Base-by-base conservation (phyloP, 441 rosid genomes). In the Monsonia emarginata region DNA sequence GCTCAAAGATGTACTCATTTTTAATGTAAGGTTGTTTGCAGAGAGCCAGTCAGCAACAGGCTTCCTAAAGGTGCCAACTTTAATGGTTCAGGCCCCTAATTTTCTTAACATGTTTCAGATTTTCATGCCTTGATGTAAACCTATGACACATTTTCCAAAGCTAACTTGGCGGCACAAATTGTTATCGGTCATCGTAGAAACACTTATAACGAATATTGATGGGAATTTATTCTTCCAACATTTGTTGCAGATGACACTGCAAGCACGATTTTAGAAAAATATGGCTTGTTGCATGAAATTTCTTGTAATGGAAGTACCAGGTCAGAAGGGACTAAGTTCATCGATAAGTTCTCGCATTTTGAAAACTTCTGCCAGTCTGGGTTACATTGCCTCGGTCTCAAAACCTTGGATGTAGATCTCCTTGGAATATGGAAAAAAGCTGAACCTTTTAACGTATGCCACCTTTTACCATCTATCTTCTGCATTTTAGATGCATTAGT, bases 341-440 rank as follows among this genome's bases (percentile, higher is more conserved):
- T 69, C 10, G 75, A 79, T 67, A 83, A 75, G 40, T 82, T 24
- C 78, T 69, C 80, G 18, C 83, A 82, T 30, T 88, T 87, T 67
- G 81, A 82, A 80, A 83, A 82, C 72, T 89, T 83, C 67, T 72
- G 83, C 67, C 50, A 46, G 76, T 84, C 94, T 63, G 98, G 91
- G 69, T 76, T 92, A 68, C 76, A 82, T 52, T 84, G 84, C 68
- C 88, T 89, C 56, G 83, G 79, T 70, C 85, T 92, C 69, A 70
- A 80, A 60, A 84, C 79, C 60, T 74, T 72, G 65, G 84, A 82
- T 76, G 80, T 74, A 36, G 72, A 82, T 82, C 63, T 89, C 59
- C 68, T 14, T 61, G 76, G 61, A 65, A 79, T 83, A 62, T 92
- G 96, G 98, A 78, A 74, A 42, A 85, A 86, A 76, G 77, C 71